Percentiles rank a stretch among this genome's conserved stretches.
Conservation (phyloP, 2,329 filamentous ascomycete genomes). For the Amauroascus verrucosus region DNA sequence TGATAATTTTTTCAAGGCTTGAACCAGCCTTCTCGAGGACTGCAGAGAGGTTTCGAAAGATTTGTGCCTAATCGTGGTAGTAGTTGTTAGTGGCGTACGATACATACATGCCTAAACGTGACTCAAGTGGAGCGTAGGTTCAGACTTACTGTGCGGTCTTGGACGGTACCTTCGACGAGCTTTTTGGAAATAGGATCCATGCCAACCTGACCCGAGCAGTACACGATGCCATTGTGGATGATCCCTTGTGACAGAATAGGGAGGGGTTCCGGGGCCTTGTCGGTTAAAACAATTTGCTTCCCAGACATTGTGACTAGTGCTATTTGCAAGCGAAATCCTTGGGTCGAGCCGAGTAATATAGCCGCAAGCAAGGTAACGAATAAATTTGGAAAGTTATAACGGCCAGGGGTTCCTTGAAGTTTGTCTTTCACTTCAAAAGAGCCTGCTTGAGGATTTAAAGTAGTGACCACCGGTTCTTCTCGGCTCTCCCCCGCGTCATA, state of each 20-base stretch:
- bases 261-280: neutral
- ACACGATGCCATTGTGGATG: slow-evolving; percentile 56
- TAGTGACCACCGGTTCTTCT: too few species aligned
- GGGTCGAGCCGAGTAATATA: neutral
- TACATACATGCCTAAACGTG: neutral
- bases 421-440: too few species aligned
- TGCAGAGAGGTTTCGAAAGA: slow-evolving; percentile 48
- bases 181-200: slow-evolving; percentile 42
- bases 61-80: slow-evolving; percentile 28
- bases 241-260: slow-evolving; percentile 53
- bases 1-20: slow-evolving; percentile 41
- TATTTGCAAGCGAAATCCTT: neutral
- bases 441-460: too few species aligned
- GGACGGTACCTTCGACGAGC: slow-evolving; percentile 43
- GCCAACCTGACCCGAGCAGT: slow-evolving; percentile 47
- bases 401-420: too few species aligned
- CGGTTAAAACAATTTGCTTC: neutral
- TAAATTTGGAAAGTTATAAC: too few species aligned
- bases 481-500: neutral
- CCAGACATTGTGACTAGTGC: neutral
- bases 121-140: neutral
- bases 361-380: neutral
- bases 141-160: slow-evolving; percentile 11
- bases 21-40: slow-evolving; percentile 53
- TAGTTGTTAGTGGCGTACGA: neutral